Percentiles rank a stretch among this genome's conserved stretches.
Evolutionary conservation across 2,329 filamentous ascomycete species (phyloP).

Genomic region (Beauveria brongniartii): DNA sequence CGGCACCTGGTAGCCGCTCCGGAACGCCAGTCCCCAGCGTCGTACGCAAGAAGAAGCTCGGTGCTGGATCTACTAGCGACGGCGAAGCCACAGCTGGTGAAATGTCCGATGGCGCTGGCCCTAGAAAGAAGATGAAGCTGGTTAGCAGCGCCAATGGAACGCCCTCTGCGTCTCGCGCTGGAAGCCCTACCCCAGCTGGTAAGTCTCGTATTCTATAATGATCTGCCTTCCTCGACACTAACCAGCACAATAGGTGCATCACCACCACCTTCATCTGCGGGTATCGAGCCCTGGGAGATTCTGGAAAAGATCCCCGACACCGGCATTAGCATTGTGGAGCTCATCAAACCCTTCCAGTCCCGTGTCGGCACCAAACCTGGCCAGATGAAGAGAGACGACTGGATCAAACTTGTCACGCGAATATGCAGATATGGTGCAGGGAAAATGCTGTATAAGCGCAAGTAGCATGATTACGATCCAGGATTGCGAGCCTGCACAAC

Average conservation of each 20-base stretch:
- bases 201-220: constrained; percentile 16
- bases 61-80: constrained; percentile 58
- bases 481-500: not conserved
- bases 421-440: constrained; percentile 45
- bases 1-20: constrained; percentile 44
- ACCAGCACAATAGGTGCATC: constrained; percentile 19
- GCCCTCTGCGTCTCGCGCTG: constrained; percentile 51
- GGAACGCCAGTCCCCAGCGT: constrained; percentile 43
- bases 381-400: constrained; percentile 45
- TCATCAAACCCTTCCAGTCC: constrained; percentile 46
- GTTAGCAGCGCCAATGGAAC: constrained; percentile 40
- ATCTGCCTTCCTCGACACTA: not conserved
- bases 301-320: constrained; percentile 43
- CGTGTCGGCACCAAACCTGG: constrained; percentile 45
- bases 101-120: constrained; percentile 47
- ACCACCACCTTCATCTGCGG: constrained; percentile 26
- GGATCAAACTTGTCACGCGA: constrained; percentile 51
- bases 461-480: not conserved
- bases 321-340: constrained; percentile 45
- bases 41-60: constrained; percentile 33
- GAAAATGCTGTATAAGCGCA: constrained; percentile 39
- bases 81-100: constrained; percentile 64
- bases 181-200: constrained; percentile 44
- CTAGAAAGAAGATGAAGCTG: constrained; percentile 50
- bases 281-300: constrained; percentile 45